phyloP scores from a whole-genome alignment of 2,329 filamentous ascomycete genomes.

The Emmonsiellopsis sp. region DNA sequence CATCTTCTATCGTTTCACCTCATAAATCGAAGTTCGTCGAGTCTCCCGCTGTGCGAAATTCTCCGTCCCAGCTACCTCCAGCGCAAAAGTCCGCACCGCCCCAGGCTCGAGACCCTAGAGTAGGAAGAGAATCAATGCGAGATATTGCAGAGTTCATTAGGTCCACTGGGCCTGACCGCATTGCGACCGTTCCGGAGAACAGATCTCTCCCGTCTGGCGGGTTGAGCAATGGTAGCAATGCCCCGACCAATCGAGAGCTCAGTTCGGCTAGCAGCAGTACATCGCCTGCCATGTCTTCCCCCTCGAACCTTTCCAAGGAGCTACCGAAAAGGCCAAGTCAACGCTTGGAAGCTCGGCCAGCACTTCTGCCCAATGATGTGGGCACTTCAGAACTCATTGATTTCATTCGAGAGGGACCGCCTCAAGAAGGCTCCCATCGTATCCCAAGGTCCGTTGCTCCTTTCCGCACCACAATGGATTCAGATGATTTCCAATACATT shows the following conservation, averaged over 20 bases:
- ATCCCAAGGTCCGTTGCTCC: slow-evolving; percentile 78
- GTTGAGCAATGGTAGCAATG: neutral
- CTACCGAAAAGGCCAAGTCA: slow-evolving; percentile 15
- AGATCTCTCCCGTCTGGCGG: neutral
- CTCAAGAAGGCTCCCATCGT: slow-evolving; percentile 54
- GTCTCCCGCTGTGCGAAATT: neutral
- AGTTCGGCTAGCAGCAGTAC: neutral
- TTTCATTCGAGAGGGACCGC: slow-evolving; percentile 84
- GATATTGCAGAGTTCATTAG: slow-evolving; percentile 89
- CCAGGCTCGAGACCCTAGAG: slow-evolving; percentile 62
- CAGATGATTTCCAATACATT: slow-evolving; percentile 54
- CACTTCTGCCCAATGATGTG: slow-evolving; percentile 51
- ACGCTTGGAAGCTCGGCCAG: slow-evolving; percentile 63
- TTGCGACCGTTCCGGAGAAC: neutral
- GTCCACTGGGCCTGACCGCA: slow-evolving; percentile 59
- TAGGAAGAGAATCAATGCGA: slow-evolving; percentile 60
- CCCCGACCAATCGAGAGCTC: neutral
- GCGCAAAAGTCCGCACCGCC: slow-evolving; percentile 8
- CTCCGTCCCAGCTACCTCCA: slow-evolving; percentile 14
- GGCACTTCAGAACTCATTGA: slow-evolving; percentile 85
- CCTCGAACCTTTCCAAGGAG: neutral
- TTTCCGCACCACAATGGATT: slow-evolving; percentile 78
- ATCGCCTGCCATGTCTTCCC: neutral
- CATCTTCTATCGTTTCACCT: slow-evolving; percentile 13
- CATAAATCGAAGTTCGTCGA: slow-evolving; percentile 17